Evolutionary conservation across 805 yeast species (phyloP).

Genomic region (Kuraishia piskuri): DNA sequence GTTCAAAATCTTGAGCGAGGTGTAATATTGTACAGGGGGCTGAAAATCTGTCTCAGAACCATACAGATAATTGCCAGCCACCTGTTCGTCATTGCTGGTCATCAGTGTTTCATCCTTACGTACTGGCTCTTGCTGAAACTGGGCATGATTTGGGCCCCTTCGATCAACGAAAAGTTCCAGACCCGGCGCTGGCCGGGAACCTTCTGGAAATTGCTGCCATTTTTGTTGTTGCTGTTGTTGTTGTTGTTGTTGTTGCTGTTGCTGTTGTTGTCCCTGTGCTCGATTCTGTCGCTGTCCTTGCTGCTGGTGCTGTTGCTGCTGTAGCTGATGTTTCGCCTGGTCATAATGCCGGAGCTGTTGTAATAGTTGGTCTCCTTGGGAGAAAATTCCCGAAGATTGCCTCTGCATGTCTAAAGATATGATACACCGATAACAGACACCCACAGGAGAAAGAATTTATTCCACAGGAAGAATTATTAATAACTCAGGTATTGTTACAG

Average conservation of each 20-base stretch:
- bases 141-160: neutral
- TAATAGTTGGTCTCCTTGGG: constrained; percentile 25
- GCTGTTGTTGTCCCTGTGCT: constrained; percentile 2
- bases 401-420: neutral
- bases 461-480: too few species aligned
- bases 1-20: constrained; percentile 22
- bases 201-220: neutral
- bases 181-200: neutral
- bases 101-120: neutral
- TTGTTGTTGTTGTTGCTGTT: neutral
- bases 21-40: constrained; percentile 10
- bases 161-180: neutral
- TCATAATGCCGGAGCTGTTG: constrained; percentile 25
- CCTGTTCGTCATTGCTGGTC: neutral
- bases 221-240: neutral
- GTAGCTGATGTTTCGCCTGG: constrained; percentile 14
- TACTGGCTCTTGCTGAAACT: neutral
- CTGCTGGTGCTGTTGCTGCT: constrained; percentile 1
- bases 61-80: neutral
- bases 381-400: constrained; percentile 12
- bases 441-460: neutral
- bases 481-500: too few species aligned
- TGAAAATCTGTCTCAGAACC: neutral
- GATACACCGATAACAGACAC: neutral
- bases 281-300: constrained; percentile 1